Evolutionary conservation across 2,329 filamentous ascomycete species (phyloP).

Genomic region (Fusarium brachygibbosum): DNA sequence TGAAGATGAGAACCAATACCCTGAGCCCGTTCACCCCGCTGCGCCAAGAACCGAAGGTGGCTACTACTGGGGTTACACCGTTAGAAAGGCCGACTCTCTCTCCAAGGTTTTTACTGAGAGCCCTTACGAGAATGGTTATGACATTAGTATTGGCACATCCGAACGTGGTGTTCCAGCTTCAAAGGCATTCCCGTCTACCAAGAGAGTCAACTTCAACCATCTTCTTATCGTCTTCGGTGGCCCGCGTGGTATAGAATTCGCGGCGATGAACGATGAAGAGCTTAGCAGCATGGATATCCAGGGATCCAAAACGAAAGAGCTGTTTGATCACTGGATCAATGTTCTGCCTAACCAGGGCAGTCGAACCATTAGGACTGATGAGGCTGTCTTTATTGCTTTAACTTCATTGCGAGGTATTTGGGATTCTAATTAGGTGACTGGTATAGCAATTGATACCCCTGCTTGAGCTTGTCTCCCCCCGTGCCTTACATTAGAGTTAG

Average conservation of each 20-base stretch:
- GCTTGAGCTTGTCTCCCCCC: constrained; percentile 7
- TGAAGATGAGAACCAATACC: constrained; percentile 58
- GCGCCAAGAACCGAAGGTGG: constrained; percentile 80
- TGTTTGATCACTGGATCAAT: constrained; percentile 90
- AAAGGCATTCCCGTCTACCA: constrained; percentile 61
- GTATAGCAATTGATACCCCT: constrained; percentile 46
- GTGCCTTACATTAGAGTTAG: constrained; percentile 20
- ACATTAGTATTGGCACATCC: constrained; percentile 85
- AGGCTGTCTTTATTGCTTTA: constrained; percentile 83
- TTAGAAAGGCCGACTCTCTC: constrained; percentile 75
- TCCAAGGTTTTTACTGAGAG: constrained; percentile 83
- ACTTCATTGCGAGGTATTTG: constrained; percentile 74
- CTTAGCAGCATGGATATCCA: constrained; percentile 72
- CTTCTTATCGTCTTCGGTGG: constrained; percentile 85
- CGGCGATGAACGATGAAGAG: constrained; percentile 71
- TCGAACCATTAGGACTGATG: constrained; percentile 85
- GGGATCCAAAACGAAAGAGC: constrained; percentile 72
- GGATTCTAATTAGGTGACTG: constrained; percentile 53
- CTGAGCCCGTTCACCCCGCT: constrained; percentile 75
- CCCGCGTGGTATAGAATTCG: constrained; percentile 82
- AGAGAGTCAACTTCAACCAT: constrained; percentile 71
- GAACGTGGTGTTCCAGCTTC: constrained; percentile 74
- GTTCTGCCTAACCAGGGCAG: constrained; percentile 84
- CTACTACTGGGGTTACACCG: constrained; percentile 88
- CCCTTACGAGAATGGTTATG: constrained; percentile 81